These are phyloP conservation scores for Scheffersomyces insectosa DNA, from an alignment of 1,139 yeast genomes.

Conservation along the genomic window DNA sequence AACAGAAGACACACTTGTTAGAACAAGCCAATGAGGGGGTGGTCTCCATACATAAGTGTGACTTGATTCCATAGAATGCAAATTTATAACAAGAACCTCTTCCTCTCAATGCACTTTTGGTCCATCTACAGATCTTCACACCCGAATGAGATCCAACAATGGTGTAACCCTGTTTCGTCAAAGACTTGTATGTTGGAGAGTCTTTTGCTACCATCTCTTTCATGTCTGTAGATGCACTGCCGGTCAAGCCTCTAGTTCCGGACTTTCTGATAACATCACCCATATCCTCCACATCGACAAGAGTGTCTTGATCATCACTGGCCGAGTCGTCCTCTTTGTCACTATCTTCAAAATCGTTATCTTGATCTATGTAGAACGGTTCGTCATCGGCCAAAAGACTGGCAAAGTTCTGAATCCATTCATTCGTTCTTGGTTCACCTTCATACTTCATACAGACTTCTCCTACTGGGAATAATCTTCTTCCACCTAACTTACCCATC, in stretches of 20 bases:
- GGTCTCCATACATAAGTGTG: slow-evolving; percentile 94
- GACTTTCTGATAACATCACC: slow-evolving; percentile 56
- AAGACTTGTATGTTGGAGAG: slow-evolving; percentile 84
- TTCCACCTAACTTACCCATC: slow-evolving; percentile 80
- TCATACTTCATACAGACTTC: slow-evolving; percentile 76
- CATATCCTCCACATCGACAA: slow-evolving; percentile 86
- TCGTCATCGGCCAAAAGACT: slow-evolving; percentile 66
- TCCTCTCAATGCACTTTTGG: slow-evolving; percentile 90
- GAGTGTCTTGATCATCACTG: slow-evolving; percentile 39
- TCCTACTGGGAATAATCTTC: slow-evolving; percentile 85
- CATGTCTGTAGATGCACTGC: slow-evolving; percentile 27
- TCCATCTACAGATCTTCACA: slow-evolving; percentile 95
- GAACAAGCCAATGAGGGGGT: slow-evolving; percentile 94
- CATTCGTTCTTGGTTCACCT: slow-evolving; percentile 59
- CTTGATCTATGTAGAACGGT: slow-evolving; percentile 53
- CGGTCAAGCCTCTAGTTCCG: slow-evolving; percentile 18
- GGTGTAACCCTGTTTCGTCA: slow-evolving; percentile 91
- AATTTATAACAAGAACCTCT: slow-evolving; percentile 93
- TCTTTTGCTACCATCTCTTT: slow-evolving; percentile 90
- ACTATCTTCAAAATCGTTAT: slow-evolving; percentile 35
- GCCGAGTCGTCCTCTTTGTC: slow-evolving; percentile 49
- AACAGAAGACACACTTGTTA: slow-evolving; percentile 92
- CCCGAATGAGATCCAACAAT: slow-evolving; percentile 95
- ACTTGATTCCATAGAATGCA: slow-evolving; percentile 86
- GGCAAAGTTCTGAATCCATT: slow-evolving; percentile 66